Base-by-base conservation (phyloP, 495 filamentous ascomycete genomes). In the Tuber aestivum region DNA sequence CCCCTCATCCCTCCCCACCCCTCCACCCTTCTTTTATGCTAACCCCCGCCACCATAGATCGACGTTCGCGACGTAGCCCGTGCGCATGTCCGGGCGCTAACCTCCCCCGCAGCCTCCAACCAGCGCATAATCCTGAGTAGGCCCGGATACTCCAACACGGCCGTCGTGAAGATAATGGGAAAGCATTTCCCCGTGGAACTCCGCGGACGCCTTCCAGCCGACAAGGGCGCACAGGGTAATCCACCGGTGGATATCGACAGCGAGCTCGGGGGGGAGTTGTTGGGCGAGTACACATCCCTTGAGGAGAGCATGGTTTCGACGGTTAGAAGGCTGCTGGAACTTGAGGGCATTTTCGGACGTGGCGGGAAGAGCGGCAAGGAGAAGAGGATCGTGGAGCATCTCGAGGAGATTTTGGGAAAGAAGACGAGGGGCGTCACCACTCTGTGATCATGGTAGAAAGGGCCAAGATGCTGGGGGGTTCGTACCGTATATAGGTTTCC, bases 61-160 rank as follows among this genome's bases (percentile, higher is more conserved):
- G 84, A 86, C 61, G 83, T 85, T 65, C 84, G 84, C 38, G 86
- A 85, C 71, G 80, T 86, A 16, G 84, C 85, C 16, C 77, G 75
- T 12, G 83, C 84, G 10, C 86, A 86, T 72, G 76, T 86, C 69
- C 72, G 79, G 27, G 81, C 85, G 0, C 72, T 86, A 9, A 83
- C 75, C 10, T 81, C 75, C 12, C 77, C 83, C 9, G 81, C 74
- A 0, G 80, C 82, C 0, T 75, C 76, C 0, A 84, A 84, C 70
- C 81, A 86, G 45, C 81, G 83, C 18, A 83, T 85, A 56, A 56
- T 27, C 50, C 50, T 56, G 23, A 56, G 50, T n/a, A 14, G 23
- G 2, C 7, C 50, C 1, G 50, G 50, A 2, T 56, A n/a, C 50
- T 56, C 50, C n/a, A 3, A 8, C 50, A n/a, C 23, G 0, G 8